Conservation (phyloP, 176 grass and related monocot species). For the Triticum aestivum region DNA sequence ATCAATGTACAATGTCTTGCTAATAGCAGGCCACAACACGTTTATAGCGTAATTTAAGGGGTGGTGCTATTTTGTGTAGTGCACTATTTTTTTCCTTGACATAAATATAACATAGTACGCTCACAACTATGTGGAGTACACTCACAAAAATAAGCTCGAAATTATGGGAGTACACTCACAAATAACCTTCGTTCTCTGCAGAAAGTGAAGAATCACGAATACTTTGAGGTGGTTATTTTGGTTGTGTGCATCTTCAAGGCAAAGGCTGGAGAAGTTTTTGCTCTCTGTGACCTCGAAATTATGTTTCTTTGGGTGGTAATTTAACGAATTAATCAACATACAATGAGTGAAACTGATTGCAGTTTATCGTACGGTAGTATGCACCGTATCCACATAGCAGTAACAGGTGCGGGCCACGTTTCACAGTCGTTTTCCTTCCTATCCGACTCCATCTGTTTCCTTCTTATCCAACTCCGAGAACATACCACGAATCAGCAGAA, state of each 20-base stretch:
- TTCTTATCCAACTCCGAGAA: conserved; percentile 20
- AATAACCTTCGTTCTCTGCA: neutral
- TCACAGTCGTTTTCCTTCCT: neutral
- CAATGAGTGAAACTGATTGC: neutral
- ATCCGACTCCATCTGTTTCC: conserved; percentile 7
- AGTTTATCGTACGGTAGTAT: neutral
- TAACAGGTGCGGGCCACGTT: neutral
- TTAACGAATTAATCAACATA: neutral
- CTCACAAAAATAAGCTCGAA: too few species aligned
- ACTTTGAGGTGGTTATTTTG: neutral
- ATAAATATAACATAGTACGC: too few species aligned
- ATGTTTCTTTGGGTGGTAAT: neutral
- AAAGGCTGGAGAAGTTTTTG: neutral
- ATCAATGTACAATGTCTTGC: too few species aligned
- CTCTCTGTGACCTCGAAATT: neutral
- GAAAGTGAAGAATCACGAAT: neutral
- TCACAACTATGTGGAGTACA: neutral
- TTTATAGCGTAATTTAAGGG: too few species aligned
- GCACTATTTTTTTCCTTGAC: too few species aligned
- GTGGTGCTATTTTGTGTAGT: too few species aligned
- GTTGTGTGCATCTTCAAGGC: neutral
- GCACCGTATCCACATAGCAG: conserved; percentile 9
- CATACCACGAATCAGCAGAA: neutral
- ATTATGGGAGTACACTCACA: neutral
- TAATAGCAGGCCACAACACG: too few species aligned